Conservation (phyloP, 495 filamentous ascomycete genomes). For the Aspergillus homomorphus region DNA sequence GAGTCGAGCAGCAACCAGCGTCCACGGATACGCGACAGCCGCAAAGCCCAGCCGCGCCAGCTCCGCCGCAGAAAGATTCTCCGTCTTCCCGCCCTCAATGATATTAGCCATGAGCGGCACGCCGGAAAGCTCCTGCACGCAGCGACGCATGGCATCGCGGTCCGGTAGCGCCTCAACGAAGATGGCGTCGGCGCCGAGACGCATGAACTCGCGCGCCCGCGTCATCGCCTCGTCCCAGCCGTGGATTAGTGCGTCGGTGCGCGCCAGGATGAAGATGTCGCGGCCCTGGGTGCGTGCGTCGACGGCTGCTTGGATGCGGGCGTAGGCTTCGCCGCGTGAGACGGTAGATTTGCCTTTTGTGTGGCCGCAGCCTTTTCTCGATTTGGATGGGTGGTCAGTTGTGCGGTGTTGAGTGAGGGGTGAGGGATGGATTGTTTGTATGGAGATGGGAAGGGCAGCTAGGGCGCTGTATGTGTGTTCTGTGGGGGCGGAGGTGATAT, state of each 20-base stretch:
- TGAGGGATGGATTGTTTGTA: no score
- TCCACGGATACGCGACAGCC: conserved; percentile 43
- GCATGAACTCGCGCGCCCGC: conserved; percentile 35
- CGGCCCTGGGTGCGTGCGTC: conserved; percentile 41
- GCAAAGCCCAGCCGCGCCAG: conserved; percentile 36
- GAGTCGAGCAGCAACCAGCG: conserved; percentile 39
- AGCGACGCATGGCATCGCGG: conserved; percentile 34
- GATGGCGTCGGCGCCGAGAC: conserved; percentile 37
- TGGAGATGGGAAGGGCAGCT: neutral
- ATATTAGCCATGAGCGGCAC: conserved; percentile 43
- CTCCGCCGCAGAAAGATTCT: conserved; percentile 39
- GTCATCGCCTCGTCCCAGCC: conserved; percentile 39
- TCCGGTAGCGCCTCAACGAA: conserved; percentile 45
- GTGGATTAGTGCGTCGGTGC: conserved; percentile 38
- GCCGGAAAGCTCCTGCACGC: conserved; percentile 30
- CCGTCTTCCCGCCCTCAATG: conserved; percentile 43
- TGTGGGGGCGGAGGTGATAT: no score
- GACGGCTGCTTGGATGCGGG: conserved; percentile 37
- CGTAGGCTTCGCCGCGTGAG: conserved; percentile 39
- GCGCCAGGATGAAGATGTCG: conserved; percentile 42
- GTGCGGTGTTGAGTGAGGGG: no score
- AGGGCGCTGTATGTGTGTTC: no score
- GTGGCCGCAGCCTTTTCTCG: conserved; percentile 37
- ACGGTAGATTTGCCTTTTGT: conserved; percentile 45
- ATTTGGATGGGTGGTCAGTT: neutral